Conservation (phyloP, 208 protist genomes). For the Sergeia podlipaevii region DNA sequence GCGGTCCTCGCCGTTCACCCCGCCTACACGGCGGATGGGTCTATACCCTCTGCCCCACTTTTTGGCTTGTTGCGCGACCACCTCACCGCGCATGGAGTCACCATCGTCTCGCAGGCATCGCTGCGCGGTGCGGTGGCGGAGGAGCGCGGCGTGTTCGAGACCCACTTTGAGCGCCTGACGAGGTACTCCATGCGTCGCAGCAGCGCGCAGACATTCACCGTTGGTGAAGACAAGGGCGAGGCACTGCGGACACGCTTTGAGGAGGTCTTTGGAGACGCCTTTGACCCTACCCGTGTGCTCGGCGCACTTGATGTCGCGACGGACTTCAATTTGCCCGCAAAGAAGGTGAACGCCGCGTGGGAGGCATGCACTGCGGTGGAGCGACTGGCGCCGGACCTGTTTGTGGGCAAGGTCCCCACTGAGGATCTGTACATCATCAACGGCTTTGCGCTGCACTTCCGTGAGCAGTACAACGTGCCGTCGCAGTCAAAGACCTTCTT, state of each 20-base stretch:
- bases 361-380: slow-evolving; percentile 13
- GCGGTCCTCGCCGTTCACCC: slow-evolving; percentile 35
- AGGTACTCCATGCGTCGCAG: slow-evolving; percentile 39
- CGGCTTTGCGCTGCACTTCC: slow-evolving; percentile 38
- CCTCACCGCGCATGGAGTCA: slow-evolving; percentile 23
- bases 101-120: slow-evolving; percentile 13
- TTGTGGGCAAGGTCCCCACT: slow-evolving; percentile 33
- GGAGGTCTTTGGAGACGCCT: slow-evolving; percentile 14
- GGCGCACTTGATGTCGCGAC: slow-evolving; percentile 26
- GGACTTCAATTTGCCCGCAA: slow-evolving; percentile 27
- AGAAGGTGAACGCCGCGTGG: slow-evolving; percentile 25
- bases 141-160: slow-evolving; percentile 19
- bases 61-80: slow-evolving; percentile 14
- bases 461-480: slow-evolving; percentile 31
- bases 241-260: slow-evolving; percentile 15
- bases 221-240: slow-evolving; percentile 6
- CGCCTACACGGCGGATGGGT: not conserved
- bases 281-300: slow-evolving; percentile 14
- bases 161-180: slow-evolving; percentile 35
- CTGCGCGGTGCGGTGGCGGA: slow-evolving; percentile 17
- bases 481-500: slow-evolving; percentile 39
- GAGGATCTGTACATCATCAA: slow-evolving; percentile 44
- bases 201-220: slow-evolving; percentile 17
- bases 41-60: not conserved
- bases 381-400: slow-evolving; percentile 26